These are phyloP conservation scores for Melastoma malabathricum DNA, from an alignment of 345 rosid species.

Conservation along the genomic window DNA sequence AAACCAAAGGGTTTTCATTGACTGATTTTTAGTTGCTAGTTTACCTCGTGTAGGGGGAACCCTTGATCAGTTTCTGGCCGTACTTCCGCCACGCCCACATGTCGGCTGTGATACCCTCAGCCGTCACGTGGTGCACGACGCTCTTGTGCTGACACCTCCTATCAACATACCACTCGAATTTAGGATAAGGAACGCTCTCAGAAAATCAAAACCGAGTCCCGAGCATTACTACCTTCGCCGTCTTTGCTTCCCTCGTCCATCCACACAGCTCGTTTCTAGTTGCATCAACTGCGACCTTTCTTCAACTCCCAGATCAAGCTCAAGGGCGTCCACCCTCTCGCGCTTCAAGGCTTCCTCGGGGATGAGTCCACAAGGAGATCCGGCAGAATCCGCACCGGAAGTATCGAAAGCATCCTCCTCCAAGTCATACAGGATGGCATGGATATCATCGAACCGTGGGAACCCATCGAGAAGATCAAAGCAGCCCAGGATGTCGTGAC, in stretches of 20 bases:
- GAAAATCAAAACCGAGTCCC: too few relatives aligned
- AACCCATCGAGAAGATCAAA: background rate
- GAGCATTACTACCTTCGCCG: too few relatives aligned
- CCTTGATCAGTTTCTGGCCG: slow-evolving; percentile 20
- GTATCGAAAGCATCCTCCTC: slow-evolving; percentile 6
- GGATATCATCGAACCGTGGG: slow-evolving; percentile 4
- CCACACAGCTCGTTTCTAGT: too few relatives aligned
- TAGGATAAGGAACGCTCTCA: too few relatives aligned
- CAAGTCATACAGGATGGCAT: slow-evolving; percentile 4
- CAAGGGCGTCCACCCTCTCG: too few relatives aligned
- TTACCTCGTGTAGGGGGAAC: slow-evolving; percentile 14
- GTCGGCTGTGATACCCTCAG: slow-evolving; percentile 9
- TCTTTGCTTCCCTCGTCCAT: too few relatives aligned
- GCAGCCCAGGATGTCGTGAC: slow-evolving; percentile 3
- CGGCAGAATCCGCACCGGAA: background rate
- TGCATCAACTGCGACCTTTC: too few relatives aligned
- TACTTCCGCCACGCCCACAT: slow-evolving; percentile 20
- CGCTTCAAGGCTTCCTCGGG: too few relatives aligned
- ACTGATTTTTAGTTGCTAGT: background rate
- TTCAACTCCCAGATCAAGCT: too few relatives aligned
- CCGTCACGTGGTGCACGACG: slow-evolving; percentile 12
- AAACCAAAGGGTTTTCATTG: too few relatives aligned
- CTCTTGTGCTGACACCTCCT: slow-evolving; percentile 14
- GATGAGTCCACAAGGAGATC: too few relatives aligned
- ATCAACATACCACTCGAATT: background rate